Conservation (phyloP, 495 filamentous ascomycete species). For the Tuber umbilicatum region DNA sequence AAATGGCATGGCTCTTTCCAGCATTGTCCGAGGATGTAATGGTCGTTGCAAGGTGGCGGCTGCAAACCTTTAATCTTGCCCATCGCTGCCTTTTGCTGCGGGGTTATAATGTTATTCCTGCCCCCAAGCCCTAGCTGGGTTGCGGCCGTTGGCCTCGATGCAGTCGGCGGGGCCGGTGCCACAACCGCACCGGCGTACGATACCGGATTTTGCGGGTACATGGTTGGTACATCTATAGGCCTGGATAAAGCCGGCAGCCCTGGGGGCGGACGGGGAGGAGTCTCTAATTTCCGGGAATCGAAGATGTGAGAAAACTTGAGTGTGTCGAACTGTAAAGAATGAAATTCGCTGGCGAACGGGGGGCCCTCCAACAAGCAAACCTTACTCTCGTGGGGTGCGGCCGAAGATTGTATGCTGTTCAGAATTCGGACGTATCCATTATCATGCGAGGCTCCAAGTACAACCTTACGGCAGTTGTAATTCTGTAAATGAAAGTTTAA, state of each 20-base stretch:
- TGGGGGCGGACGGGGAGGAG: constrained; percentile 11
- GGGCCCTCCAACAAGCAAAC: constrained; percentile 38
- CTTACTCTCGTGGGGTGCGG: constrained; percentile 17
- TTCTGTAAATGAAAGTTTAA: constrained; percentile 39
- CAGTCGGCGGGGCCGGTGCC: not conserved
- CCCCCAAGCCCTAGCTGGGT: not conserved
- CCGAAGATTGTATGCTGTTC: constrained; percentile 28
- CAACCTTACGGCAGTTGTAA: constrained; percentile 39
- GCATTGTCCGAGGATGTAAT: constrained; percentile 36
- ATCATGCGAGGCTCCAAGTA: constrained; percentile 41
- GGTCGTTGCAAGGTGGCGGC: constrained; percentile 39
- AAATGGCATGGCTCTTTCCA: constrained; percentile 37
- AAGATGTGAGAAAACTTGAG: constrained; percentile 28
- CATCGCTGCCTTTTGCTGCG: constrained; percentile 31
- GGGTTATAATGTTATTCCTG: constrained; percentile 7
- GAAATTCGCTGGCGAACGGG: constrained; percentile 35
- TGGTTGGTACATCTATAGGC: not conserved
- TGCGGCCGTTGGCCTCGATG: not conserved
- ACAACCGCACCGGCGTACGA: constrained; percentile 29
- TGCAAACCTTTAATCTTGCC: constrained; percentile 27
- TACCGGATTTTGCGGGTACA: constrained; percentile 1
- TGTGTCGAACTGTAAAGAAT: constrained; percentile 20
- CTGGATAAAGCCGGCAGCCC: not conserved
- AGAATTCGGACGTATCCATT: constrained; percentile 40
- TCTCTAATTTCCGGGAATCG: constrained; percentile 34